Evolutionary conservation across 2,329 filamentous ascomycete species (phyloP).

Genomic region (Claviceps sp.): DNA sequence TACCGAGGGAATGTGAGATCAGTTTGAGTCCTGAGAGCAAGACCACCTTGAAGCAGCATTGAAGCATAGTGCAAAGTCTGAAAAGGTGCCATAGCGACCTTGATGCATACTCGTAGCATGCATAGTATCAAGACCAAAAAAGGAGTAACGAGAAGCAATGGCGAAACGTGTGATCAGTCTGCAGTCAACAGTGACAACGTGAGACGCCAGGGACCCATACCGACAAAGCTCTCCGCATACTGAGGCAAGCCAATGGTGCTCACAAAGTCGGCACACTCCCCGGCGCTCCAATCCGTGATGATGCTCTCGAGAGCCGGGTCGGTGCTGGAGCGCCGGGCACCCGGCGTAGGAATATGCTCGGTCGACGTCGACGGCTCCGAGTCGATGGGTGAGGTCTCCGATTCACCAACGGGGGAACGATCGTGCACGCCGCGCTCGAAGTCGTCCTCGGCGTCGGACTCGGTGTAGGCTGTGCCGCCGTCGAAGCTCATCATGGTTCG

Average conservation of each 20-base stretch:
- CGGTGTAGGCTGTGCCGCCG: constrained; percentile 57
- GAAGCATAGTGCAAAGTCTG: no score
- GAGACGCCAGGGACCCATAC: constrained; percentile 35
- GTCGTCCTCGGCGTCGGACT: constrained; percentile 72
- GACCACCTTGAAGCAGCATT: no score
- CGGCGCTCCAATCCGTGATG: constrained; percentile 68
- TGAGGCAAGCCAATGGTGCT: constrained; percentile 65
- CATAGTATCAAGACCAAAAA: no score
- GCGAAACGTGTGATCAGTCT: no score
- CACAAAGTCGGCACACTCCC: constrained; percentile 85
- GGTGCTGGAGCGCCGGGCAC: constrained; percentile 50
- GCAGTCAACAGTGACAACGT: background rate
- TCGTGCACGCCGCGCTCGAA: constrained; percentile 61
- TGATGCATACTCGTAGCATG: no score
- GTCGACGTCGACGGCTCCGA: constrained; percentile 55
- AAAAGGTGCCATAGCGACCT: no score
- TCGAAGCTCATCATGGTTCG: constrained; percentile 43
- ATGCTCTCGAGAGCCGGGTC: constrained; percentile 59
- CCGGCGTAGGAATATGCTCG: constrained; percentile 71
- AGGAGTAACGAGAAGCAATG: no score
- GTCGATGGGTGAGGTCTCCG: constrained; percentile 56
- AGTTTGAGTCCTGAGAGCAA: background rate
- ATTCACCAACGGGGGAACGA: constrained; percentile 55
- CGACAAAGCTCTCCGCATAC: constrained; percentile 71
- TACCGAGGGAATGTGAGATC: constrained; percentile 22